Percentiles rank a stretch among this genome's conserved stretches.
These are phyloP conservation scores for Trametes polyzona DNA, from an alignment of 1,284 basidiomycete genomes.

Conservation along the genomic window DNA sequence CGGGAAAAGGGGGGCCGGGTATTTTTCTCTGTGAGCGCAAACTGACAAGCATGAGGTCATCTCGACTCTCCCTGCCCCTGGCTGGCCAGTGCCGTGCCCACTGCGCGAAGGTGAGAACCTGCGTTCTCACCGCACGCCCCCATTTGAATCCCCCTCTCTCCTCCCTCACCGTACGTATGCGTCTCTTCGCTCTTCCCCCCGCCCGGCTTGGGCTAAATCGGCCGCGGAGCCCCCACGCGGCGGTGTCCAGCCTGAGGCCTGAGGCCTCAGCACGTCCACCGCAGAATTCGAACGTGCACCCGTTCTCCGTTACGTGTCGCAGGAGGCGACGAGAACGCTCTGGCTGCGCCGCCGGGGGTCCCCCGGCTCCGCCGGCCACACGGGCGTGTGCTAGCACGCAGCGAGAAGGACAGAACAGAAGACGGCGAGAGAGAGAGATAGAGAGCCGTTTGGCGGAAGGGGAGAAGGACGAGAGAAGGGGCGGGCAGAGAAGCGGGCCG, in stretches of 20 bases:
- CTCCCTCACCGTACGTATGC: too few species aligned
- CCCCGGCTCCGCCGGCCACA: too few species aligned
- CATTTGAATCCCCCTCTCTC: neutral
- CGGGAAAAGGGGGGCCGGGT: slow-evolving; percentile 1
- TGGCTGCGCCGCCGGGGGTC: neutral
- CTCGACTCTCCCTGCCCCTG: slow-evolving; percentile 2
- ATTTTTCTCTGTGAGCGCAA: slow-evolving; percentile 8
- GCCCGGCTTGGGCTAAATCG: neutral
- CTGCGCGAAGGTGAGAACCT: slow-evolving; percentile 8
- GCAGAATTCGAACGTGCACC: neutral
- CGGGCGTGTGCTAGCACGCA: too few species aligned
- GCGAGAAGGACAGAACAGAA: neutral
- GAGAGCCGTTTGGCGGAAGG: too few species aligned
- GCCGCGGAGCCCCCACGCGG: neutral
- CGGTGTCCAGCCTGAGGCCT: neutral
- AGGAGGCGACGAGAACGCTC: slow-evolving; percentile 3
- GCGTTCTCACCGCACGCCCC: slow-evolving; percentile 13
- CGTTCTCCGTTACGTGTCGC: slow-evolving; percentile 6
- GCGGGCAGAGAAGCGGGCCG: neutral
- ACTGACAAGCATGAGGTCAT: slow-evolving; percentile 18
- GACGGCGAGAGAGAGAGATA: neutral
- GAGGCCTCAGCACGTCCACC: too few species aligned
- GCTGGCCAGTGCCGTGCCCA: neutral
- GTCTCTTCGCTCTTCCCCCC: too few species aligned
- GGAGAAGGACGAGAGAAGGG: neutral